phyloP scores from a whole-genome alignment of 345 rosid genomes.

The Adansonia digitata region DNA sequence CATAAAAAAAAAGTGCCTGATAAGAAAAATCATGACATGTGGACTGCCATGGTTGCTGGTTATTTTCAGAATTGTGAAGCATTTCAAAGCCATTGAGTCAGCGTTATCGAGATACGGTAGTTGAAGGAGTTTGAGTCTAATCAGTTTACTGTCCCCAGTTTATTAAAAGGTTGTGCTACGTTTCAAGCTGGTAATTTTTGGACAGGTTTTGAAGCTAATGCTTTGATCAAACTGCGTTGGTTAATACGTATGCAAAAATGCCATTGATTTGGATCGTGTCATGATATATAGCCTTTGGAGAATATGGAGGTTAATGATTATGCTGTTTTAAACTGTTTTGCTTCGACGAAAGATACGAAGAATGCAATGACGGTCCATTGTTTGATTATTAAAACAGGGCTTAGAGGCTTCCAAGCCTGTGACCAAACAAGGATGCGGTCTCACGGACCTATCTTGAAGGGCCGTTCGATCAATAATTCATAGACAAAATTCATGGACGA shows the following conservation, averaged over 20 bases:
- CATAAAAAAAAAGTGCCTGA: too few species aligned
- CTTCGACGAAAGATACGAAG: constrained; percentile 35
- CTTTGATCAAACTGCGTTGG: constrained; percentile 66
- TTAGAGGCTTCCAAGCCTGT: constrained; percentile 51
- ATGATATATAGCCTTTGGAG: constrained; percentile 40
- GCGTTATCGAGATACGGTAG: constrained; percentile 55
- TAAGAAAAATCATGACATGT: constrained; percentile 50
- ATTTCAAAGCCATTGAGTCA: constrained; percentile 52
- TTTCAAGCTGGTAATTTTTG: constrained; percentile 49
- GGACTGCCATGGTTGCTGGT: constrained; percentile 90
- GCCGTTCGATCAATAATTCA: too few species aligned
- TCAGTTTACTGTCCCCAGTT: constrained; percentile 76
- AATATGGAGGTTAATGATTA: constrained; percentile 51
- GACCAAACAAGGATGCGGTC: constrained; percentile 74
- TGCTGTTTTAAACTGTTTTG: constrained; percentile 62
- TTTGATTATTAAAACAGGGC: constrained; percentile 68
- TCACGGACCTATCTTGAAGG: too few species aligned
- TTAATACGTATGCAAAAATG: constrained; percentile 87
- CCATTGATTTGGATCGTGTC: constrained; percentile 53
- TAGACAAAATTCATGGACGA: too few species aligned
- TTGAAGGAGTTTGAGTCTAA: constrained; percentile 52
- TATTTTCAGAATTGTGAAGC: constrained; percentile 57
- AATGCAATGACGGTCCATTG: constrained; percentile 58
- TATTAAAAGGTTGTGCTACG: constrained; percentile 64
- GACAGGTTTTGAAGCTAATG: constrained; percentile 54